A percentile compares a stretch with the other conserved stretches of the same genome.
Evolutionary conservation across 2,329 filamentous ascomycete genomes (phyloP).

Genomic region (Dactylellina drechsleri): DNA sequence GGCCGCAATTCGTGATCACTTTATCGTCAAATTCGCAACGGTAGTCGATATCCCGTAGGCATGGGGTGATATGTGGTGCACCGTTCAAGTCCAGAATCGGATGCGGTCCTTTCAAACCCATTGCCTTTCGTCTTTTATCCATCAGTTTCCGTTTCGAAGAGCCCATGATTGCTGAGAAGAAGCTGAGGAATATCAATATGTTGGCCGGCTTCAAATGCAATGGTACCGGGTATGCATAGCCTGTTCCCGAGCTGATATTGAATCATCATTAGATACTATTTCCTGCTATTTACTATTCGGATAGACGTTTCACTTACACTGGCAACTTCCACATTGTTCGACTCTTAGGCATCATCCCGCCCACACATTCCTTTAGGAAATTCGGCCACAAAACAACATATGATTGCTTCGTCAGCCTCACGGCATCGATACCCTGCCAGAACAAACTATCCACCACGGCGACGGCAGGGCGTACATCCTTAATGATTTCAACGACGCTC

Average conservation of each 20-base stretch:
- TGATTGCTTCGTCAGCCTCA: slow-evolving; percentile 37
- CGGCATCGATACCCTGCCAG: slow-evolving; percentile 50
- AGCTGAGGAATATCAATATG: slow-evolving; percentile 40
- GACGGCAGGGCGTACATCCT: slow-evolving; percentile 43
- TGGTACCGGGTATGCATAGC: slow-evolving; percentile 52
- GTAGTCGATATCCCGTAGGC: slow-evolving; percentile 54
- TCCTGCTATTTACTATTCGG: too few relatives aligned
- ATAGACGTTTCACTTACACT: slow-evolving; percentile 24
- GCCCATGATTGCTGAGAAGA: slow-evolving; percentile 30
- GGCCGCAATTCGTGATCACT: slow-evolving; percentile 52
- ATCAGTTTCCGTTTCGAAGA: slow-evolving; percentile 45
- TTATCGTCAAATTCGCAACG: slow-evolving; percentile 41
- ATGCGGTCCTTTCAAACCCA: slow-evolving; percentile 43
- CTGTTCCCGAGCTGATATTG: slow-evolving; percentile 37
- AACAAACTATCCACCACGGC: slow-evolving; percentile 50
- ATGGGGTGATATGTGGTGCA: slow-evolving; percentile 51
- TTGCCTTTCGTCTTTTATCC: slow-evolving; percentile 38
- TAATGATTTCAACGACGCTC: slow-evolving; percentile 50
- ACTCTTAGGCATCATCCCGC: slow-evolving; percentile 44
- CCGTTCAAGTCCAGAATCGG: slow-evolving; percentile 44
- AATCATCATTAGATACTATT: neutral
- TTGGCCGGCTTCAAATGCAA: slow-evolving; percentile 44
- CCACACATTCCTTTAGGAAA: slow-evolving; percentile 52
- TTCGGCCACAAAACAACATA: slow-evolving; percentile 52
- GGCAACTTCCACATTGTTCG: slow-evolving; percentile 43